Conservation (phyloP, 352 stramenopile genomes). For the Globisporangium cederbergense region DNA sequence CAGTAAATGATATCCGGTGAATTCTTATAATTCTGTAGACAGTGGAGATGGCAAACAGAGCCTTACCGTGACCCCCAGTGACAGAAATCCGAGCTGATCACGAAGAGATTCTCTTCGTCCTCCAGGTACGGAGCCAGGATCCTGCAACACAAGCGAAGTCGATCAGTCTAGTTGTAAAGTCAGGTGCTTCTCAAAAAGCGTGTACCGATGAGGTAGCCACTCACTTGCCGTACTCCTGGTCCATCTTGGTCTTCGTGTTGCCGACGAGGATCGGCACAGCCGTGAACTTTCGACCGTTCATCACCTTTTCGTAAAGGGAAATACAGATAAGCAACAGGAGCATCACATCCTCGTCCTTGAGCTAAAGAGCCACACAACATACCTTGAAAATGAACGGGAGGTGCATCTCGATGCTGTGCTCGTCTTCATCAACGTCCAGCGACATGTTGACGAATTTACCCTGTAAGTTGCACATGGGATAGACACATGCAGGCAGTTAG, state of each 20-base stretch:
- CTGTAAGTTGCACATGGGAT: constrained; percentile 14
- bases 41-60: not conserved
- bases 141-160: constrained; percentile 23
- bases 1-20: not conserved
- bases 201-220: not conserved
- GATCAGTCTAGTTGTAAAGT: not conserved
- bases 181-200: not conserved
- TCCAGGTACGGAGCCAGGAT: constrained; percentile 92
- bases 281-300: constrained; percentile 77
- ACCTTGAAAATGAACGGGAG: constrained; percentile 93
- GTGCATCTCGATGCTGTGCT: constrained; percentile 98
- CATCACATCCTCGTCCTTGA: not conserved
- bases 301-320: constrained; percentile 31
- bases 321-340: not conserved
- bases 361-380: not conserved
- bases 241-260: constrained; percentile 78
- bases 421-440: constrained; percentile 90
- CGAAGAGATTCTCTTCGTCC: constrained; percentile 90
- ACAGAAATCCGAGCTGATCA: constrained; percentile 97
- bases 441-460: constrained; percentile 79
- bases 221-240: constrained; percentile 86
- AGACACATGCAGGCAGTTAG: too few relatives aligned
- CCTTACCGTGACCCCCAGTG: constrained; percentile 90
- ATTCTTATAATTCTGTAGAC: not conserved
- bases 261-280: constrained; percentile 96